Conservation (phyloP, 495 filamentous ascomycete genomes). For the Letharia columbiana region DNA sequence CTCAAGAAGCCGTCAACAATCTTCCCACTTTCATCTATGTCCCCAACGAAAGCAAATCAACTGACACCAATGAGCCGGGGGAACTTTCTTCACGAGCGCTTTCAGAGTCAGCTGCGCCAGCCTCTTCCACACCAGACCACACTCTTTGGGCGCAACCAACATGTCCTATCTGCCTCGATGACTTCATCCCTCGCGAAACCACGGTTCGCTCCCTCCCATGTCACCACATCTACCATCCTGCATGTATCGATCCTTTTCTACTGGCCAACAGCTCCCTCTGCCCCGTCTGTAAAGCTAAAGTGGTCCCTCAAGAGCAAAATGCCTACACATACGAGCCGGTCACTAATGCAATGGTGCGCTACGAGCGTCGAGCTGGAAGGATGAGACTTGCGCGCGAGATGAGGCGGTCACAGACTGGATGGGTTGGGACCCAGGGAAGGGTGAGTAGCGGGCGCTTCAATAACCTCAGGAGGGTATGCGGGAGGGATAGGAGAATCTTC, state of each 20-base stretch:
- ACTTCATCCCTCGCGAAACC: conserved; percentile 58
- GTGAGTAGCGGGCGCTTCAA: background rate
- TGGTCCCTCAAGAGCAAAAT: conserved; percentile 43
- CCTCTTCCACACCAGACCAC: conserved; percentile 21
- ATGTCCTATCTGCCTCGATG: conserved; percentile 80
- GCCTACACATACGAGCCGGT: conserved; percentile 57
- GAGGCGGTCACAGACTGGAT: background rate
- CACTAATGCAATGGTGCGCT: conserved; percentile 76
- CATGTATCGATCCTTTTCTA: conserved; percentile 78
- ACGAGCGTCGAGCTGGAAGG: conserved; percentile 44
- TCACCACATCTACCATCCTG: conserved; percentile 82
- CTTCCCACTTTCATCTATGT: conserved; percentile 68
- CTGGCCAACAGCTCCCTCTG: conserved; percentile 65
- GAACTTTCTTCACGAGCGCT: conserved; percentile 25
- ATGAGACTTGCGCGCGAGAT: conserved; percentile 11
- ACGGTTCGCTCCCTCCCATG: conserved; percentile 78
- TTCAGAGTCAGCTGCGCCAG: conserved; percentile 4
- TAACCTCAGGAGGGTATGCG: conserved; percentile 5
- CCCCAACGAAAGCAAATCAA: conserved; percentile 18
- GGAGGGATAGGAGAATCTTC: conserved; percentile 5
- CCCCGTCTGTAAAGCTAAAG: conserved; percentile 75
- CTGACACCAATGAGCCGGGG: background rate
- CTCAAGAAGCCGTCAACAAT: conserved; percentile 53
- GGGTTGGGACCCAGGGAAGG: background rate
- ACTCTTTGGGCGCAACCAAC: conserved; percentile 56